phyloP scores from a whole-genome alignment of 768 basidiomycete genomes.

The Amanita subjunquillea region DNA sequence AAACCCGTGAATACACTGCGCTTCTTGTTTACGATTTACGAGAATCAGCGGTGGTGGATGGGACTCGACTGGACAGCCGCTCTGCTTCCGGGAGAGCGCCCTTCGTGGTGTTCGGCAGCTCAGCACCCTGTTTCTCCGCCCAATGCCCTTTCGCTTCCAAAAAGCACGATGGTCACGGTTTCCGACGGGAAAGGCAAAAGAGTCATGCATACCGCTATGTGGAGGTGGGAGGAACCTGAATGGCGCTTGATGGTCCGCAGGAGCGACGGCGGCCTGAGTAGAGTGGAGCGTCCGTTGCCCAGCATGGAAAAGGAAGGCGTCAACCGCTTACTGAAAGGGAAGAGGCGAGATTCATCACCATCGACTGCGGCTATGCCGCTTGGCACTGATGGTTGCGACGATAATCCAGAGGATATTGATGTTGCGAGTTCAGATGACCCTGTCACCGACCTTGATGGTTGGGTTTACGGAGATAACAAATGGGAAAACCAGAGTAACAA shows the following conservation, averaged over 20 bases:
- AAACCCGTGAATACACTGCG: conserved; percentile 38
- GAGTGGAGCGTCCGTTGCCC: conserved; percentile 57
- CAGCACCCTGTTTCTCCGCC: conserved; percentile 62
- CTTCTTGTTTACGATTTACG: conserved; percentile 84
- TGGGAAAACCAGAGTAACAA: conserved; percentile 74
- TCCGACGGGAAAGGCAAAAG: conserved; percentile 34
- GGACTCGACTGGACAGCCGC: conserved; percentile 94
- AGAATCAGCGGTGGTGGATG: conserved; percentile 98
- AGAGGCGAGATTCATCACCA: conserved; percentile 26
- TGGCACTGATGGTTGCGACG: conserved; percentile 16
- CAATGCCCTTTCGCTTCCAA: conserved; percentile 54
- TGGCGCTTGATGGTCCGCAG: conserved; percentile 72
- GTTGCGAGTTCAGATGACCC: conserved; percentile 37
- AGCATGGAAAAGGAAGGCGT: conserved; percentile 33
- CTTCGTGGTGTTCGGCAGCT: conserved; percentile 67
- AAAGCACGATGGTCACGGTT: conserved; percentile 49
- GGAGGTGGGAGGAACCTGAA: conserved; percentile 88
- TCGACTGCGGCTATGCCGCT: conserved; percentile 11
- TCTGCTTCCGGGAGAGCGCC: conserved; percentile 80
- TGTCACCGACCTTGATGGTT: conserved; percentile 77
- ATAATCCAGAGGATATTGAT: conserved; percentile 18
- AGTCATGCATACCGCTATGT: conserved; percentile 66
- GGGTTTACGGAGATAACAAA: conserved; percentile 93
- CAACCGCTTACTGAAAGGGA: conserved; percentile 39
- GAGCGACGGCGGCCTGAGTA: conserved; percentile 36